A percentile compares a stretch with the other conserved stretches of the same genome.
Evolutionary conservation across 2,329 filamentous ascomycete genomes (phyloP).

Genomic region (Arthroderma sp.): DNA sequence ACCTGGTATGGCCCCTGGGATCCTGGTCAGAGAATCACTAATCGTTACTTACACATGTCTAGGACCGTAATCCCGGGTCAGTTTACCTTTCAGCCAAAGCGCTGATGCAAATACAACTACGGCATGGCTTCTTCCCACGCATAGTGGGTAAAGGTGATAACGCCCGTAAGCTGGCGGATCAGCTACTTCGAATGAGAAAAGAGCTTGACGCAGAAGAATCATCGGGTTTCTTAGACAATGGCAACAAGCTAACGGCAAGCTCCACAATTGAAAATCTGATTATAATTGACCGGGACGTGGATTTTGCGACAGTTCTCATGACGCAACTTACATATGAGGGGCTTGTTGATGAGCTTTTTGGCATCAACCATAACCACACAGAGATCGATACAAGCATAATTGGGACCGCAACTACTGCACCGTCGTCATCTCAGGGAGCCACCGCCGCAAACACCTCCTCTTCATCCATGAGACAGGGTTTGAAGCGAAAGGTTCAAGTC

Average conservation of each 20-base stretch:
- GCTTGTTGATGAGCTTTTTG: conserved; percentile 83
- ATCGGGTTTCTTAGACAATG: conserved; percentile 41
- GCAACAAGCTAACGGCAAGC: conserved; percentile 65
- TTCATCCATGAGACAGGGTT: conserved; percentile 43
- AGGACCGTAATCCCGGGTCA: conserved; percentile 79
- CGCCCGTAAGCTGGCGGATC: conserved; percentile 73
- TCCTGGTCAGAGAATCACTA: background rate
- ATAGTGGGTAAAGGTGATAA: conserved; percentile 95
- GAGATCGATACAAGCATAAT: conserved; percentile 87
- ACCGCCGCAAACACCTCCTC: conserved; percentile 38
- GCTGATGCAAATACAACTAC: conserved; percentile 84
- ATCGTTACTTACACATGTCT: conserved; percentile 15
- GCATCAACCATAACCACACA: conserved; percentile 81
- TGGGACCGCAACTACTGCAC: conserved; percentile 50
- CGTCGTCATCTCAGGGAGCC: conserved; percentile 42
- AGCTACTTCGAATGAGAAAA: conserved; percentile 80
- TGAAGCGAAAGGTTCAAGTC: conserved; percentile 76
- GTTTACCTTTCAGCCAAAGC: conserved; percentile 80
- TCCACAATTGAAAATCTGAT: conserved; percentile 80
- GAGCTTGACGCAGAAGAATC: conserved; percentile 73
- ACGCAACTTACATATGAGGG: conserved; percentile 96
- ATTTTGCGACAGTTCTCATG: conserved; percentile 80
- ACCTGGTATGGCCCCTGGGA: conserved; percentile 43
- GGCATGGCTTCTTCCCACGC: conserved; percentile 83
- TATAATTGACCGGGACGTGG: conserved; percentile 88